phyloP scores from a whole-genome alignment of 2,329 filamentous ascomycete species.

The Ceratocystis alfenasii region DNA sequence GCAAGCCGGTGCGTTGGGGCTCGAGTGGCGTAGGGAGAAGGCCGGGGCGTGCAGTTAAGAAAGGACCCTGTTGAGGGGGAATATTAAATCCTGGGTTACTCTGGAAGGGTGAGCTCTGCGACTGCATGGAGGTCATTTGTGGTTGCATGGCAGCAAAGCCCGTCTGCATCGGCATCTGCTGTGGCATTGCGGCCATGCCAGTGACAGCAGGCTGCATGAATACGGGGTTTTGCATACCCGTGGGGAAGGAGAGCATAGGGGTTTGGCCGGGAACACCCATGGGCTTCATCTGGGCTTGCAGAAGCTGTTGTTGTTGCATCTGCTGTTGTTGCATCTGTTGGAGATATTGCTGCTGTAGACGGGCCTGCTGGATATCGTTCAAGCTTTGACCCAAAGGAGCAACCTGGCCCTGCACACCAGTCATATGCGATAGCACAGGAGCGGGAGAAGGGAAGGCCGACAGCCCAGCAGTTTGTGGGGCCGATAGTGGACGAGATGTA shows the following conservation, averaged over 20 bases:
- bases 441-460: slow-evolving; percentile 57
- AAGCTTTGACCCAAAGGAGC: slow-evolving; percentile 66
- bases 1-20: slow-evolving; percentile 45
- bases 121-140: slow-evolving; percentile 51
- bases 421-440: slow-evolving; percentile 72
- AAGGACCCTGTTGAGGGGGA: slow-evolving; percentile 20
- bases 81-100: slow-evolving; percentile 25
- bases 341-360: slow-evolving; percentile 50
- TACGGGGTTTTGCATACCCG: slow-evolving; percentile 28
- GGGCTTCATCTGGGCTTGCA: slow-evolving; percentile 32
- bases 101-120: slow-evolving; percentile 30
- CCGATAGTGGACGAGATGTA: slow-evolving; percentile 70
- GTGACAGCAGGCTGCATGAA: slow-evolving; percentile 42
- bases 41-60: slow-evolving; percentile 17
- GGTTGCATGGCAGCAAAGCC: slow-evolving; percentile 42
- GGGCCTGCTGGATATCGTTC: slow-evolving; percentile 56
- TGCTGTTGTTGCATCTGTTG: slow-evolving; percentile 36
- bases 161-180: slow-evolving; percentile 31
- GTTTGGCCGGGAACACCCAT: slow-evolving; percentile 27
- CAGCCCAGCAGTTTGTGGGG: slow-evolving; percentile 67
- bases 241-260: slow-evolving; percentile 31
- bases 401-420: slow-evolving; percentile 54
- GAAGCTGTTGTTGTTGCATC: slow-evolving; percentile 31
- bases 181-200: slow-evolving; percentile 28
- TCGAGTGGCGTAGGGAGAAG: slow-evolving; percentile 49